Percentiles rank a stretch among this genome's conserved stretches.
Conservation (phyloP, 345 rosid genomes). For the Garcia nutans region DNA sequence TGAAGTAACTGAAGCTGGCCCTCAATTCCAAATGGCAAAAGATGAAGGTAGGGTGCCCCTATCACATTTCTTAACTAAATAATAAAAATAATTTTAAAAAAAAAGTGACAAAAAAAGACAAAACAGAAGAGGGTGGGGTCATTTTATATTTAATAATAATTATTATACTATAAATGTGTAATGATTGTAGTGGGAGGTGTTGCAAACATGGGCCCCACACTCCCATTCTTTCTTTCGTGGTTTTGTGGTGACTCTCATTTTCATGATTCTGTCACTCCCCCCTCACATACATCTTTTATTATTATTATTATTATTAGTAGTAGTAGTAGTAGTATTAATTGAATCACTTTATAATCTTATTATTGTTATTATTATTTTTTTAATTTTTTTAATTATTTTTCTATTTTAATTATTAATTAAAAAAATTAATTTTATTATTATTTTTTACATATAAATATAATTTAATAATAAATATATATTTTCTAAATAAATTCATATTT, state of each 20-base stretch:
- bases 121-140: neutral
- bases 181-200: conserved; percentile 32
- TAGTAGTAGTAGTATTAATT: too few relatives aligned
- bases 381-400: neutral
- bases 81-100: neutral
- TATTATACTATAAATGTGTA: conserved; percentile 5
- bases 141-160: too few relatives aligned
- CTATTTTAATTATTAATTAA: too few relatives aligned
- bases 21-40: neutral
- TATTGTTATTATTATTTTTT: too few relatives aligned
- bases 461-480: too few relatives aligned
- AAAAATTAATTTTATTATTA: too few relatives aligned
- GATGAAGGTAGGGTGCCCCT: conserved; percentile 1
- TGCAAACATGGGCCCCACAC: conserved; percentile 30
- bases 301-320: too few relatives aligned
- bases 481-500: too few relatives aligned
- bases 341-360: too few relatives aligned
- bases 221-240: neutral
- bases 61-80: neutral
- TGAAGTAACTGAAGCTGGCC: neutral
- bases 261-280: conserved; percentile 8
- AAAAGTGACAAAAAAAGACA: neutral
- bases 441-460: too few relatives aligned
- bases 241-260: conserved; percentile 29
- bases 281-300: too few relatives aligned